phyloP scores from a whole-genome alignment of 345 rosid species.

The Tarenaya hassleriana region DNA sequence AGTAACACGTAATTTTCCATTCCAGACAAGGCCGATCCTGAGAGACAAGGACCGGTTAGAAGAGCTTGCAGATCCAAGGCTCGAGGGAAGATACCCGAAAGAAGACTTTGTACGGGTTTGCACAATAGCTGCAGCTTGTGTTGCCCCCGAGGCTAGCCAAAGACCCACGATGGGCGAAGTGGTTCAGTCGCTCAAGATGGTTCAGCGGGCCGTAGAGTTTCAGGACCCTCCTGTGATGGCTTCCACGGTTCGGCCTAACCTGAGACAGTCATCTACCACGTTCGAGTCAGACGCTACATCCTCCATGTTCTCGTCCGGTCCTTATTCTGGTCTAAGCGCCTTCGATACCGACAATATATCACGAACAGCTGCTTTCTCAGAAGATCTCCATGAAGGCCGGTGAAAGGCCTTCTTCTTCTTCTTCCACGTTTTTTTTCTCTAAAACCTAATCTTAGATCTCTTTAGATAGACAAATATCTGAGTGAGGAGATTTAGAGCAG shows the following conservation, averaged over 20 bases:
- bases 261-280: conserved; percentile 78
- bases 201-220: conserved; percentile 71
- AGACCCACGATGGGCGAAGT: conserved; percentile 99
- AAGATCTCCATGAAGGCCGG: conserved; percentile 97
- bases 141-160: conserved; percentile 89
- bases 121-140: conserved; percentile 98
- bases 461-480: not conserved
- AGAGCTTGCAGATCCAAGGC: conserved; percentile 80
- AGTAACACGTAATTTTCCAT: conserved; percentile 13
- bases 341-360: conserved; percentile 74
- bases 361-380: conserved; percentile 73
- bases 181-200: conserved; percentile 99
- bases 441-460: not conserved
- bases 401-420: conserved; percentile 27
- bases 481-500: conserved; percentile 10
- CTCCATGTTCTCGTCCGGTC: conserved; percentile 96
- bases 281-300: conserved; percentile 94
- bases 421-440: not conserved
- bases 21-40: conserved; percentile 92
- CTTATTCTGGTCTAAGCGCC: conserved; percentile 75
- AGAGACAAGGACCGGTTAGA: conserved; percentile 89
- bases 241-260: conserved; percentile 51
- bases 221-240: conserved; percentile 49
- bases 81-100: conserved; percentile 76
- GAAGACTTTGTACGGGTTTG: conserved; percentile 89